Base-by-base conservation (phyloP, 306 rosid species). In the Lathyrus oleraceus region DNA sequence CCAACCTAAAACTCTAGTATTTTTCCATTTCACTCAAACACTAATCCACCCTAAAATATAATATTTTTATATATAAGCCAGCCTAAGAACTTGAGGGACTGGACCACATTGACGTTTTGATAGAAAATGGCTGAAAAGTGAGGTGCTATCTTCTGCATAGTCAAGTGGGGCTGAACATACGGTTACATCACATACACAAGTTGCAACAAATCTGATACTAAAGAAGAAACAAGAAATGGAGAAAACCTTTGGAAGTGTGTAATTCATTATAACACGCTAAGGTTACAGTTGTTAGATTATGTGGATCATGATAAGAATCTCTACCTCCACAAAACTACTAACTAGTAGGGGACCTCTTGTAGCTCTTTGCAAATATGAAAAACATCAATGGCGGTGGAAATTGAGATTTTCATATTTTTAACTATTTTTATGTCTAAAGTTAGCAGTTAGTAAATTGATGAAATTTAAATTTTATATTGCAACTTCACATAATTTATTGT, bases 211-310 rank as follows among this genome's bases (percentile, higher is more conserved):
- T 75, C 2, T 62, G 28, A 38, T 17, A 47, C 39, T 13, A 28
- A 27, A 64, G 78, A 74, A 40, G 58, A 27, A 54, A 73, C 51
- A 52, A 63, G 17, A 48, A 5, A 63, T 6, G 20, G 16, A 64
- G 44, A 56, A 45, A 65, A 45, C 53, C 67, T 76, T 77, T 63
- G 14, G 38, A 47, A 15, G 28, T 64, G 68, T 35, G 77, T 2
- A 54, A 70, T 13, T 60, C 59, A 44, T 59, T 30, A 19, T 60
- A 17, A n/a, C 48, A 58, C 16, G 9, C 13, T 28, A 27, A 28
- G 63, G 40, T 38, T 15, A 58, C 20, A n/a, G 56, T 16, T 20
- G 59, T 21, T 56, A 6, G 17, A 25, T 52, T 52, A 3, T 52
- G 10, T 13, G 23, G 28, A 30, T 10, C 16, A 60, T n/a, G 12